Conservation (phyloP, 257 asterid genomes). For the Haberlea rhodopensis region DNA sequence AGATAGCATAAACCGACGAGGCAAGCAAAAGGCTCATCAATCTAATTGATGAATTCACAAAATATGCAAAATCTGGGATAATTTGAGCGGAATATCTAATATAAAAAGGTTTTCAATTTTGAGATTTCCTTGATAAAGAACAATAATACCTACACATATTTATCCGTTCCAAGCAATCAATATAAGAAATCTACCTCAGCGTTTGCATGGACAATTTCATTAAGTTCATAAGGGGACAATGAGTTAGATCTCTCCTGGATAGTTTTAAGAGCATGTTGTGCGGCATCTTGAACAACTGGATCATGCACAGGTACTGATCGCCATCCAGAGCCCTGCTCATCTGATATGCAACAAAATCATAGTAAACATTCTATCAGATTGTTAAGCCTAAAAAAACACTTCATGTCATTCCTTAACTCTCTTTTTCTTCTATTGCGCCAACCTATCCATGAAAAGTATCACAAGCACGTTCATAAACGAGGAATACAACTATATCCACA, state of each 20-base stretch:
- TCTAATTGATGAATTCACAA: too few species aligned
- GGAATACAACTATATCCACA: not conserved
- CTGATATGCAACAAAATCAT: slow-evolving; percentile 34
- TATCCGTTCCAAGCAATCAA: not conserved
- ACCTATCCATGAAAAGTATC: not conserved
- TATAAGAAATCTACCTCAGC: slow-evolving; percentile 53
- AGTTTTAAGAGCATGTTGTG: slow-evolving; percentile 66
- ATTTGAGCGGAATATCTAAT: not conserved
- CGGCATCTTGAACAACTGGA: slow-evolving; percentile 83
- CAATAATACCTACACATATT: not conserved
- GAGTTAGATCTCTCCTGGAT: slow-evolving; percentile 91
- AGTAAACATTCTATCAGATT: not conserved
- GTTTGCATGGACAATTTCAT: slow-evolving; percentile 68
- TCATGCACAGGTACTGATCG: slow-evolving; percentile 72
- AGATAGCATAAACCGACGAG: not conserved
- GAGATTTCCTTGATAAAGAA: not conserved
- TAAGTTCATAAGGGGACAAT: slow-evolving; percentile 61
- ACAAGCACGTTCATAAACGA: not conserved
- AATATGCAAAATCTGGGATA: not conserved
- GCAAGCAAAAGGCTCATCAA: not conserved
- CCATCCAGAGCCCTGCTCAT: slow-evolving; percentile 52
- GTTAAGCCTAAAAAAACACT: not conserved
- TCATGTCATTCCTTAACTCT: not conserved
- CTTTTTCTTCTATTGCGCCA: not conserved
- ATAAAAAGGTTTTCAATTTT: too few species aligned